Conservation (phyloP, 768 basidiomycete species). For the Suillus variegatus region DNA sequence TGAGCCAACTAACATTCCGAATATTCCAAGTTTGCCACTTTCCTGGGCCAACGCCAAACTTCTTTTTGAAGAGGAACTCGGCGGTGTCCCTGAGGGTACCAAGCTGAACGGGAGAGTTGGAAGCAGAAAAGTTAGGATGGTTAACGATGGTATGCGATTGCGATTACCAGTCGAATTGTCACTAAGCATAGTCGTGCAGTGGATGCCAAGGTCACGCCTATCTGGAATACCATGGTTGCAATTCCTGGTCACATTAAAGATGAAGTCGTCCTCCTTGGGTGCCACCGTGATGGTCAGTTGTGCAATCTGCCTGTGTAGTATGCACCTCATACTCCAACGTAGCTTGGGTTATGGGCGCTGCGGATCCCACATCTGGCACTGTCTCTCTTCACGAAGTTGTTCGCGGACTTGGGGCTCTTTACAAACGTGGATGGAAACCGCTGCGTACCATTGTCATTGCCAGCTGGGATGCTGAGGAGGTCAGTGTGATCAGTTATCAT, state of each 20-base stretch:
- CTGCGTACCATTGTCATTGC: constrained; percentile 72
- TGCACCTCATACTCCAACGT: constrained; percentile 7
- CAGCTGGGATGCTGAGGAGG: constrained; percentile 82
- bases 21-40: constrained; percentile 87
- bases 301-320: background rate
- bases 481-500: constrained; percentile 20
- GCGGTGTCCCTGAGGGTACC: constrained; percentile 38
- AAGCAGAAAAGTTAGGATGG: constrained; percentile 46
- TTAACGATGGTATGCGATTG: constrained; percentile 50
- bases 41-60: constrained; percentile 82
- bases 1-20: constrained; percentile 62
- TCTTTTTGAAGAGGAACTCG: constrained; percentile 58
- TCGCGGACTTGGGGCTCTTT: constrained; percentile 52
- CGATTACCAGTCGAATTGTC: background rate
- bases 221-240: constrained; percentile 86
- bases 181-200: constrained; percentile 41
- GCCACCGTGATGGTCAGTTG: constrained; percentile 80
- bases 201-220: constrained; percentile 77
- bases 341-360: constrained; percentile 49
- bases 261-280: constrained; percentile 85
- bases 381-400: constrained; percentile 57
- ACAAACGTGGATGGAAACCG: constrained; percentile 65
- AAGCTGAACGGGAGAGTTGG: constrained; percentile 53
- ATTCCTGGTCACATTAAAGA: constrained; percentile 83
- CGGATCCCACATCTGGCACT: constrained; percentile 59